These are phyloP conservation scores for Glebionis coronaria DNA, from an alignment of 129 eudicot species.

Conservation along the genomic window DNA sequence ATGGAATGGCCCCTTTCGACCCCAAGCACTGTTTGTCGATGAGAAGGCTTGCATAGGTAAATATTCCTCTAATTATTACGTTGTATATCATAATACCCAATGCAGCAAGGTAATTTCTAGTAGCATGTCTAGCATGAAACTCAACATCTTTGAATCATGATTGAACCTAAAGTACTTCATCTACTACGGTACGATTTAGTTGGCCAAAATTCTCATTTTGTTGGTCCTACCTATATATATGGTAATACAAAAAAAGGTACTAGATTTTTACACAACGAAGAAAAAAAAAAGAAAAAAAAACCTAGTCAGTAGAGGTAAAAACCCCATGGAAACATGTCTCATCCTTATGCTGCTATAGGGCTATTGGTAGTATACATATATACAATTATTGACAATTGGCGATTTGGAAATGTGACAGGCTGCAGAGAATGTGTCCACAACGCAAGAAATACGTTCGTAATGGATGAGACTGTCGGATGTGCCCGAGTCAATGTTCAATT, in stretches of 20 bases:
- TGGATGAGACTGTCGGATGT: slow-evolving; percentile 60
- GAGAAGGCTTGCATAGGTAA: slow-evolving; percentile 72
- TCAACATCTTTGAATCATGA: neutral
- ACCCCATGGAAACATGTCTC: neutral
- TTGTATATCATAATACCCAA: neutral
- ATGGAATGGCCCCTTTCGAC: slow-evolving; percentile 69
- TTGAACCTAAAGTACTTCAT: neutral
- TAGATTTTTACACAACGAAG: too few relatives aligned
- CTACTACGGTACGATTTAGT: too few relatives aligned
- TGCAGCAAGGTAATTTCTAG: neutral
- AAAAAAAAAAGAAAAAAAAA: too few relatives aligned
- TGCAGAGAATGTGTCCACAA: slow-evolving; percentile 68
- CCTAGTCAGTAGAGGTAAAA: neutral
- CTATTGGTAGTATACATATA: neutral
- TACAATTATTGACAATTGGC: slow-evolving; percentile 2
- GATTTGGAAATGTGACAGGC: slow-evolving; percentile 35
- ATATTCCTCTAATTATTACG: neutral
- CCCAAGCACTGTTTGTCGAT: slow-evolving; percentile 68
- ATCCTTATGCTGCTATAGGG: neutral
- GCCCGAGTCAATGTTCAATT: slow-evolving; percentile 62
- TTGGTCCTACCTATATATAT: too few relatives aligned
- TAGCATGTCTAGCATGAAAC: slow-evolving; percentile 14
- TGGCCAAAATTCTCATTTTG: too few relatives aligned
- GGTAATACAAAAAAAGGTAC: too few relatives aligned
- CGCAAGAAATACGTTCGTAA: slow-evolving; percentile 50